phyloP scores from a whole-genome alignment of 129 eudicot genomes.

The Artemisia annua region DNA sequence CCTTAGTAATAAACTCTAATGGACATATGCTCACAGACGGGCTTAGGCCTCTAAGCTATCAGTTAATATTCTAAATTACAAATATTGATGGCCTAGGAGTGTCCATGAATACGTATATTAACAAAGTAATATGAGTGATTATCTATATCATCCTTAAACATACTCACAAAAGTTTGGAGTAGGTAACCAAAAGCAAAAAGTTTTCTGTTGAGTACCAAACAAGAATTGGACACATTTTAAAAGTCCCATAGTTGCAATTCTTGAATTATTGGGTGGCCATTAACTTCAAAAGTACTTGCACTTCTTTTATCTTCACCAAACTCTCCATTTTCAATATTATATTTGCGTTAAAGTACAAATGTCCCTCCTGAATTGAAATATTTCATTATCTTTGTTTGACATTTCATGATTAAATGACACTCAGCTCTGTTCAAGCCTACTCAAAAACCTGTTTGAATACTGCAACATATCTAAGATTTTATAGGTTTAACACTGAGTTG shows the following conservation, averaged over 20 bases:
- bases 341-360: constrained; percentile 33
- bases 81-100: background rate
- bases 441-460: constrained; percentile 27
- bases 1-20: no score
- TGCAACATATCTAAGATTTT: constrained; percentile 13
- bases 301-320: constrained; percentile 35
- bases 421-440: constrained; percentile 18
- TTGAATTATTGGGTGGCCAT: constrained; percentile 40
- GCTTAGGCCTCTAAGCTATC: no score
- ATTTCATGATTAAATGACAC: constrained; percentile 30
- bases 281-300: constrained; percentile 36
- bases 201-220: constrained; percentile 25
- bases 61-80: background rate
- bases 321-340: constrained; percentile 27
- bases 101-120: background rate
- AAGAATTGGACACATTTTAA: constrained; percentile 32
- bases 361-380: constrained; percentile 20
- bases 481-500: background rate
- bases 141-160: constrained; percentile 32
- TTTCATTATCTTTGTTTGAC: constrained; percentile 21
- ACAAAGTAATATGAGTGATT: constrained; percentile 6
- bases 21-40: no score
- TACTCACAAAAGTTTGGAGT: constrained; percentile 26
- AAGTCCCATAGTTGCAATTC: constrained; percentile 39
- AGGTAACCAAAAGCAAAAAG: constrained; percentile 33